phyloP scores from a whole-genome alignment of 371 early-diverging fungal genomes.

The Encephalitozoon hellem region DNA sequence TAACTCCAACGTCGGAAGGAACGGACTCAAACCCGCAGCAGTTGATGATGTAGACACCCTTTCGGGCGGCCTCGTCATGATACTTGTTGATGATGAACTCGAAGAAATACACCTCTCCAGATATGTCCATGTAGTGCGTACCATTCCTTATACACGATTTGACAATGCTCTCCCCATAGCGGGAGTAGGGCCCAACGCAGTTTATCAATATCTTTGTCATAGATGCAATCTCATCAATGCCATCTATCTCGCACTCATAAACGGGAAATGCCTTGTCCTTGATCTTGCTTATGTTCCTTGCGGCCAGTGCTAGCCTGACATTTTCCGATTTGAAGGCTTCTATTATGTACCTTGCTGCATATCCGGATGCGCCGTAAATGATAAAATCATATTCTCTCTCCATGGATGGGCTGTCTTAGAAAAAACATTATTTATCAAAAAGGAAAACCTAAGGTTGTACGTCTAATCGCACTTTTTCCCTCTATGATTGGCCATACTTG shows the following conservation, averaged over 20 bases:
- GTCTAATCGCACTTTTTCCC: neutral
- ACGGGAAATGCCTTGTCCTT: constrained; percentile 59
- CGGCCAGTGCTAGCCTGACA: constrained; percentile 66
- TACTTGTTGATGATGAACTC: constrained; percentile 65
- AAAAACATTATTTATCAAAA: constrained; percentile 12
- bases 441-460: neutral
- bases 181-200: constrained; percentile 73
- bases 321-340: constrained; percentile 63
- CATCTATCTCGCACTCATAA: constrained; percentile 65
- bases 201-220: constrained; percentile 69
- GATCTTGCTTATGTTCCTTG: constrained; percentile 65
- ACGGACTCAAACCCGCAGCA: constrained; percentile 81
- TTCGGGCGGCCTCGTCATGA: constrained; percentile 65
- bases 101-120: constrained; percentile 73
- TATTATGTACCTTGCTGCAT: constrained; percentile 69
- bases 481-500: neutral
- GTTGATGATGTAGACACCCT: constrained; percentile 68
- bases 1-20: constrained; percentile 67
- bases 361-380: constrained; percentile 75
- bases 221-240: constrained; percentile 64
- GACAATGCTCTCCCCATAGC: constrained; percentile 70
- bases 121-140: constrained; percentile 80
- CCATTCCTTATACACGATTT: constrained; percentile 69
- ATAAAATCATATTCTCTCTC: constrained; percentile 64
- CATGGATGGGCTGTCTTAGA: neutral